These are phyloP conservation scores for Phialophora expanda DNA, from an alignment of 2,329 filamentous ascomycete species.

Conservation along the genomic window DNA sequence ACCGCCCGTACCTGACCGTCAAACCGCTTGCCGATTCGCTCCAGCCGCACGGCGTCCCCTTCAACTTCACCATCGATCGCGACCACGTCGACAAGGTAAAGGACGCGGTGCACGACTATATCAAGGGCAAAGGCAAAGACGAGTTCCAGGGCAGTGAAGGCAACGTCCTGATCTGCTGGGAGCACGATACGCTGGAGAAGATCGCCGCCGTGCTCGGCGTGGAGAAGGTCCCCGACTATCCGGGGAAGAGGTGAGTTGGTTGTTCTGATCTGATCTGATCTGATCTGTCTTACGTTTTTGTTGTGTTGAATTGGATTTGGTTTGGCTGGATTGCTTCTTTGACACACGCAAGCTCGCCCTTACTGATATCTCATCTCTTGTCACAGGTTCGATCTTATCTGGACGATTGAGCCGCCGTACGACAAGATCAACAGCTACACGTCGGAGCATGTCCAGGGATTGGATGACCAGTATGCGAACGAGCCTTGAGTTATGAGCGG, in stretches of 20 bases:
- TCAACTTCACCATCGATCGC: constrained; percentile 46
- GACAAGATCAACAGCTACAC: constrained; percentile 17
- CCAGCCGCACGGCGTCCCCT: constrained; percentile 30
- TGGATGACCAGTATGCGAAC: constrained; percentile 15
- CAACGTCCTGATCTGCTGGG: constrained; percentile 68
- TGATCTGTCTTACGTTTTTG: not conserved
- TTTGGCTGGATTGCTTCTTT: not conserved
- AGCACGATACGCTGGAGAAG: constrained; percentile 60
- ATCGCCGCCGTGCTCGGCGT: constrained; percentile 61
- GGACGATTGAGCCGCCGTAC: constrained; percentile 26
- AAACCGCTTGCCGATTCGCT: constrained; percentile 55
- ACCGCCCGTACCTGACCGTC: constrained; percentile 63
- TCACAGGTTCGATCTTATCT: constrained; percentile 29
- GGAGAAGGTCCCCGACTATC: constrained; percentile 57
- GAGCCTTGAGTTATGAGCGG: constrained; percentile 12
- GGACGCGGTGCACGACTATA: constrained; percentile 39
- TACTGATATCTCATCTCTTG: not conserved
- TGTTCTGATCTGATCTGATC: not conserved
- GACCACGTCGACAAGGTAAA: constrained; percentile 62
- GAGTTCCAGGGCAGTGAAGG: constrained; percentile 47
- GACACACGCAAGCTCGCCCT: not conserved
- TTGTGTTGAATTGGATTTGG: not conserved
- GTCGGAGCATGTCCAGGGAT: constrained; percentile 22
- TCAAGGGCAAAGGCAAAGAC: constrained; percentile 49
- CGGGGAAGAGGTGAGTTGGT: constrained; percentile 50